Conservation (phyloP, 805 yeast species). For the Candida sithepensis region DNA sequence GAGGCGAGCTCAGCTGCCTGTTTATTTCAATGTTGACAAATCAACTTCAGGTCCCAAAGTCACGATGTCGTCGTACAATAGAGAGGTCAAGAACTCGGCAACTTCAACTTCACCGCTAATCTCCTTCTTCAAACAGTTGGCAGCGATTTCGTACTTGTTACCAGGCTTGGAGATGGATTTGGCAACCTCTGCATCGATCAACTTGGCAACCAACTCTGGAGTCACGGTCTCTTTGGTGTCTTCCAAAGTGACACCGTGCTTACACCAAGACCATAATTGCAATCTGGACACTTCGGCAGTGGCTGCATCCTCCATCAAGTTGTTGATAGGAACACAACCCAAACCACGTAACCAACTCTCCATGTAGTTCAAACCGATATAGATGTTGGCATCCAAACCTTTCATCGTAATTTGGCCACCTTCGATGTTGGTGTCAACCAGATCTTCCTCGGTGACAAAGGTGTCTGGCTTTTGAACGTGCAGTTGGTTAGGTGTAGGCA, state of each 20-base stretch:
- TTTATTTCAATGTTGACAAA: constrained; percentile 28
- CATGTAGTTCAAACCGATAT: constrained; percentile 75
- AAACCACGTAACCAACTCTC: constrained; percentile 84
- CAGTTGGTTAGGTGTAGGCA: constrained; percentile 83
- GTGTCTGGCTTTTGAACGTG: constrained; percentile 39
- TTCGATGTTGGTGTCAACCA: constrained; percentile 61
- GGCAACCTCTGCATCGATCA: constrained; percentile 60
- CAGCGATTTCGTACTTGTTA: constrained; percentile 67
- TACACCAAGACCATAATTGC: constrained; percentile 81
- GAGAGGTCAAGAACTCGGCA: constrained; percentile 73
- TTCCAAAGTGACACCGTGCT: constrained; percentile 56
- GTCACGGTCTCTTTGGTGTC: constrained; percentile 59
- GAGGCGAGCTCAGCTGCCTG: no score
- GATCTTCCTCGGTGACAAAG: constrained; percentile 49
- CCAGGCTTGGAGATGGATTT: constrained; percentile 51
- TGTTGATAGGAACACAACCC: constrained; percentile 84
- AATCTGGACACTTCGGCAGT: constrained; percentile 85
- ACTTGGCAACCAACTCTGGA: constrained; percentile 51
- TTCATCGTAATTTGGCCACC: constrained; percentile 62
- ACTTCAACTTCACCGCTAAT: constrained; percentile 62
- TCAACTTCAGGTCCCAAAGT: constrained; percentile 38
- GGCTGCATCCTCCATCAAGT: constrained; percentile 87
- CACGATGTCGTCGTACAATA: constrained; percentile 70
- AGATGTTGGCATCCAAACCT: constrained; percentile 69
- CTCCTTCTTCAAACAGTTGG: constrained; percentile 68